phyloP scores from a whole-genome alignment of 139 green algal species.

The Chlamydomonas schloesseri region DNA sequence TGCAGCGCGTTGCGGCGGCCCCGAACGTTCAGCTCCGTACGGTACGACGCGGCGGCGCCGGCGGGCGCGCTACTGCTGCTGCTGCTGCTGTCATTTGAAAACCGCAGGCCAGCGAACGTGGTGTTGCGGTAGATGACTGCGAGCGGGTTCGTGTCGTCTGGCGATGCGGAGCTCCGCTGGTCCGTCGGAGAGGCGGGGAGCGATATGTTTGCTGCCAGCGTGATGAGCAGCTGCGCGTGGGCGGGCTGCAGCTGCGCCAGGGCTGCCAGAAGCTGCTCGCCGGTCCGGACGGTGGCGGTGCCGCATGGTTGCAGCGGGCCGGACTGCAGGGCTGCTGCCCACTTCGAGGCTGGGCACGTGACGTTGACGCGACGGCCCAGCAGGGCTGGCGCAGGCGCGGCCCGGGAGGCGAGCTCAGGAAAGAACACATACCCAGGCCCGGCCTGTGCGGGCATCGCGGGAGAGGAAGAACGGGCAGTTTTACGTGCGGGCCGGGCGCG shows the following conservation, averaged over 20 bases:
- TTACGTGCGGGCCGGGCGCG: no score
- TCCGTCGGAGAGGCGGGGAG: background rate
- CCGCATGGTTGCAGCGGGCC: slow-evolving; percentile 1
- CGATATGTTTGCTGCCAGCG: slow-evolving; percentile 10
- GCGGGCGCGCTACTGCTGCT: background rate
- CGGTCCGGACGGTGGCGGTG: background rate
- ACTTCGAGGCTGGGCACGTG: background rate
- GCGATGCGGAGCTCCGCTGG: background rate
- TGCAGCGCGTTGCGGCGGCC: background rate
- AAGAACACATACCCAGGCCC: slow-evolving; percentile 2
- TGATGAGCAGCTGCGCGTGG: background rate
- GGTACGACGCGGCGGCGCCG: no score
- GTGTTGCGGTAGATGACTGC: background rate
- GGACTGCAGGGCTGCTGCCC: background rate
- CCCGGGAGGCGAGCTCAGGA: background rate
- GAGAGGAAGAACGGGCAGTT: no score
- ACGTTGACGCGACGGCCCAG: background rate
- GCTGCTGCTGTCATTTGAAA: background rate
- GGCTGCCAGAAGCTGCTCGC: background rate
- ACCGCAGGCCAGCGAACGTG: background rate
- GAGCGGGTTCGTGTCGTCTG: background rate
- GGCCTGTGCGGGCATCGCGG: background rate
- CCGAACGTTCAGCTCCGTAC: background rate
- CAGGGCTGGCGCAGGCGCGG: background rate
- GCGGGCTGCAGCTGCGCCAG: background rate